phyloP scores from a whole-genome alignment of 163 green algal species.

The Chloromonas sp. region DNA sequence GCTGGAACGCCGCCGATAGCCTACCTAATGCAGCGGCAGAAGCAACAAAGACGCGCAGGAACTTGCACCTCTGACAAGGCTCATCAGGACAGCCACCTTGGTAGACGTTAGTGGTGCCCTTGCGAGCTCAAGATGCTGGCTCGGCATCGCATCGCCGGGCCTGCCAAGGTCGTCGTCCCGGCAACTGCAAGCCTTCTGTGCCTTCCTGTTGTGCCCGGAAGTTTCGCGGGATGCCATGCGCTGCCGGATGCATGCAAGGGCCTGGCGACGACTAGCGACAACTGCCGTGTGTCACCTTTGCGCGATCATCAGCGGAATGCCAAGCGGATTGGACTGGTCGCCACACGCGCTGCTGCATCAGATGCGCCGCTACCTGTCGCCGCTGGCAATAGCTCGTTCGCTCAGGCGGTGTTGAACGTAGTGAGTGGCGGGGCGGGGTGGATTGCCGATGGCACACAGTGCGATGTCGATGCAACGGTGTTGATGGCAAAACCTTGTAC shows the following conservation, averaged over 20 bases:
- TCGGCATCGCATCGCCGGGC: too few relatives aligned
- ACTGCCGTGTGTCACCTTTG: background rate
- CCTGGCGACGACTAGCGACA: background rate
- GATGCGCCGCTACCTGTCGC: background rate
- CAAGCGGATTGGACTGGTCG: background rate
- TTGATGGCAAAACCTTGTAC: background rate
- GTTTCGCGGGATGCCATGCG: background rate
- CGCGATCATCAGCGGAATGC: background rate
- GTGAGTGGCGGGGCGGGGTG: background rate
- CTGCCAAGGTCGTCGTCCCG: too few relatives aligned
- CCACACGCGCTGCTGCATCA: background rate
- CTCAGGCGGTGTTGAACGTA: conserved; percentile 47
- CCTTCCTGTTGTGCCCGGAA: background rate
- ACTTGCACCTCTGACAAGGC: too few relatives aligned
- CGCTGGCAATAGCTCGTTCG: background rate
- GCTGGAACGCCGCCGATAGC: background rate
- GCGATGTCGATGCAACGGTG: too few relatives aligned
- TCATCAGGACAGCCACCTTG: too few relatives aligned
- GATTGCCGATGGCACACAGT: background rate
- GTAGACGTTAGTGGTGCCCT: too few relatives aligned
- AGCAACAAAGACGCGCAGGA: background rate
- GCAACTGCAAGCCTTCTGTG: background rate
- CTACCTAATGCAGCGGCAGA: background rate
- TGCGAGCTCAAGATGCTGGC: too few relatives aligned
- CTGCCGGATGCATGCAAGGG: background rate